Conservation (phyloP, 2,329 filamentous ascomycete species). For the Talaromyces sp. region DNA sequence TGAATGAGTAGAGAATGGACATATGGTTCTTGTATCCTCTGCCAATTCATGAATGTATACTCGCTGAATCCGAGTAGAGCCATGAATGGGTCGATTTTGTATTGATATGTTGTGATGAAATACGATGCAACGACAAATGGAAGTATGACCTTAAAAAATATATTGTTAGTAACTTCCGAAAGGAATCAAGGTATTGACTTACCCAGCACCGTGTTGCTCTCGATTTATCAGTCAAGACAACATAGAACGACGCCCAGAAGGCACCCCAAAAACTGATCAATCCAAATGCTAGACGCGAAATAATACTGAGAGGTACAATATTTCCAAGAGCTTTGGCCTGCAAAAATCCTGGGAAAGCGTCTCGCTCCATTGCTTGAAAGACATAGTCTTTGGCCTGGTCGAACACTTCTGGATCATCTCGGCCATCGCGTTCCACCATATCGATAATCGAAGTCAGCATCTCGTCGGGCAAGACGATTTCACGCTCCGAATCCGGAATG, state of each 20-base stretch:
- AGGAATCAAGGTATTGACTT: conserved; percentile 33
- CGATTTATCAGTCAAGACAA: conserved; percentile 81
- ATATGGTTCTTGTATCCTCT: conserved; percentile 81
- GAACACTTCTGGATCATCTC: conserved; percentile 95
- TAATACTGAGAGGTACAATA: conserved; percentile 82
- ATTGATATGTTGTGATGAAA: conserved; percentile 84
- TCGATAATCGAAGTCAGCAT: conserved; percentile 82
- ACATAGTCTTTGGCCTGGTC: conserved; percentile 98
- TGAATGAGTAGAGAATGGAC: conserved; percentile 80
- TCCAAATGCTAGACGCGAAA: conserved; percentile 79
- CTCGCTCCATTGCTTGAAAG: conserved; percentile 98
- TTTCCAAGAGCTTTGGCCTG: conserved; percentile 94
- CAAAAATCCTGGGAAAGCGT: conserved; percentile 96
- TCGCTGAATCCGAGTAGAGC: conserved; percentile 88
- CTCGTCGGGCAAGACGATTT: conserved; percentile 84
- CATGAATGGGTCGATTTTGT: conserved; percentile 87
- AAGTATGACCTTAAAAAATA: conserved; percentile 61
- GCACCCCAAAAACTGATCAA: conserved; percentile 81
- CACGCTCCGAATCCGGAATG: conserved; percentile 88
- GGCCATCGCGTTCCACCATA: conserved; percentile 81
- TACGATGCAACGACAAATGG: conserved; percentile 92
- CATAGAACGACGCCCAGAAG: conserved; percentile 89
- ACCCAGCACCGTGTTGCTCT: conserved; percentile 78
- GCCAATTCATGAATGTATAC: conserved; percentile 92
- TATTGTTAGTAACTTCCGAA: conserved; percentile 19